phyloP scores from a whole-genome alignment of 2,329 filamentous ascomycete genomes.

The Stachybotrys elegans region DNA sequence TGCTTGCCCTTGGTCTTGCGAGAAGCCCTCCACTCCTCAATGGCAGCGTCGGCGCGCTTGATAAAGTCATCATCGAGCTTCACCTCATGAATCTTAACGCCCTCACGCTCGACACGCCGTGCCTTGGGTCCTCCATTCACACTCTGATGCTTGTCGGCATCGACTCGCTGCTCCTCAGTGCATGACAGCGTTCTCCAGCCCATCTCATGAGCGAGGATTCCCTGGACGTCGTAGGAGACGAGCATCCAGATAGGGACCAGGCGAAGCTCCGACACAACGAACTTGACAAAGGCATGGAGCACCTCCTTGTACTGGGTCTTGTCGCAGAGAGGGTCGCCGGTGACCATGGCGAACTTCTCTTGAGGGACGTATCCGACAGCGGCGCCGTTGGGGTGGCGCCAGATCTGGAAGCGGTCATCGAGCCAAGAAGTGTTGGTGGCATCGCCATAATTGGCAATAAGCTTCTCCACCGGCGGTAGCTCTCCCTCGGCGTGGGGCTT shows the following conservation, averaged over 20 bases:
- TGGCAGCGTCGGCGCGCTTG: slow-evolving; percentile 63
- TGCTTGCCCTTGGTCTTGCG: slow-evolving; percentile 73
- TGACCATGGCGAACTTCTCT: slow-evolving; percentile 74
- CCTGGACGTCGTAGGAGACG: slow-evolving; percentile 72
- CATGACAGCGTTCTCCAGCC: slow-evolving; percentile 88
- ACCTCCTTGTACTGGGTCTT: slow-evolving; percentile 68
- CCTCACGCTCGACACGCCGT: slow-evolving; percentile 74
- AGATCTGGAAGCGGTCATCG: slow-evolving; percentile 82
- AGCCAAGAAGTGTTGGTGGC: slow-evolving; percentile 92
- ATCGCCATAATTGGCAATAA: slow-evolving; percentile 94
- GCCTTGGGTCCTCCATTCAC: slow-evolving; percentile 62
- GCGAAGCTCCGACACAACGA: slow-evolving; percentile 61
- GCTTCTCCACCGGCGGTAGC: slow-evolving; percentile 72
- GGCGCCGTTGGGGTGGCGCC: slow-evolving; percentile 80
- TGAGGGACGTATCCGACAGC: slow-evolving; percentile 79
- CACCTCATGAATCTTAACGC: slow-evolving; percentile 73
- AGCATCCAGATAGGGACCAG: slow-evolving; percentile 87
- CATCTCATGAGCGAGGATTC: slow-evolving; percentile 72
- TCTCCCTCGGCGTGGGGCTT: slow-evolving; percentile 42
- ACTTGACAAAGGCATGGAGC: slow-evolving; percentile 68
- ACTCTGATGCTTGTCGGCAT: slow-evolving; percentile 65
- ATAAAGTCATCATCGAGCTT: slow-evolving; percentile 66
- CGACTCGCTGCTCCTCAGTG: slow-evolving; percentile 81
- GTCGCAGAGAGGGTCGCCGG: slow-evolving; percentile 85
- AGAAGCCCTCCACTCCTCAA: slow-evolving; percentile 72